These are phyloP conservation scores for Hydnomerulius pinastri DNA, from an alignment of 768 basidiomycete species.

Conservation along the genomic window DNA sequence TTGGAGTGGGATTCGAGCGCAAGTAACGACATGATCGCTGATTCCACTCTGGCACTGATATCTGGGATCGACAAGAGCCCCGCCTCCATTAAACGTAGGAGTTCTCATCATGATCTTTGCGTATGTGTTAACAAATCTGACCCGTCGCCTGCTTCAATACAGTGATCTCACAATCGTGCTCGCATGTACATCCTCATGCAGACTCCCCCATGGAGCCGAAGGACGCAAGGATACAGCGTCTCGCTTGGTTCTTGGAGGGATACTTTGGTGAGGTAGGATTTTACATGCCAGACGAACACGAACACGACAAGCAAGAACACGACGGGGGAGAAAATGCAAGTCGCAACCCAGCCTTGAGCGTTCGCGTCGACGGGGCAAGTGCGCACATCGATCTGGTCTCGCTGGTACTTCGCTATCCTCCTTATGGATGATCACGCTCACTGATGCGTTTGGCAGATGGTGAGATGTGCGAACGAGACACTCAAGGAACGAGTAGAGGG, in stretches of 20 bases:
- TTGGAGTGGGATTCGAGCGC: slow-evolving; percentile 93
- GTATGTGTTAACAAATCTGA: background rate
- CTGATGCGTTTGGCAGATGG: slow-evolving; percentile 45
- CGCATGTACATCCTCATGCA: slow-evolving; percentile 63
- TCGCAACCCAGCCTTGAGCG: slow-evolving; percentile 61
- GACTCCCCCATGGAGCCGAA: slow-evolving; percentile 40
- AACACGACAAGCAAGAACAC: slow-evolving; percentile 30
- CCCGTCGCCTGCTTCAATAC: slow-evolving; percentile 5
- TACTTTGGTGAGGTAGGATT: slow-evolving; percentile 92
- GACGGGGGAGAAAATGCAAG: slow-evolving; percentile 50
- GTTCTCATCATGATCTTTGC: background rate
- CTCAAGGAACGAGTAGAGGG: slow-evolving; percentile 77
- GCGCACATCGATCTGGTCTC: slow-evolving; percentile 75
- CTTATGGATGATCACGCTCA: background rate
- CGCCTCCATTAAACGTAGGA: slow-evolving; percentile 91
- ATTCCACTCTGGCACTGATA: slow-evolving; percentile 86
- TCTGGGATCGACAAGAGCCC: slow-evolving; percentile 89
- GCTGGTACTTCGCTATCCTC: slow-evolving; percentile 51
- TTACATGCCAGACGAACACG: slow-evolving; percentile 58
- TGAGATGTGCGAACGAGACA: slow-evolving; percentile 61
- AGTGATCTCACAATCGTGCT: slow-evolving; percentile 62
- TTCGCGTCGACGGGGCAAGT: slow-evolving; percentile 77
- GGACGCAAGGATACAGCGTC: slow-evolving; percentile 49
- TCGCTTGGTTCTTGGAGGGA: slow-evolving; percentile 86
- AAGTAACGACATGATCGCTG: slow-evolving; percentile 97